phyloP scores from a whole-genome alignment of 768 basidiomycete species.

The Lepiota venenata region DNA sequence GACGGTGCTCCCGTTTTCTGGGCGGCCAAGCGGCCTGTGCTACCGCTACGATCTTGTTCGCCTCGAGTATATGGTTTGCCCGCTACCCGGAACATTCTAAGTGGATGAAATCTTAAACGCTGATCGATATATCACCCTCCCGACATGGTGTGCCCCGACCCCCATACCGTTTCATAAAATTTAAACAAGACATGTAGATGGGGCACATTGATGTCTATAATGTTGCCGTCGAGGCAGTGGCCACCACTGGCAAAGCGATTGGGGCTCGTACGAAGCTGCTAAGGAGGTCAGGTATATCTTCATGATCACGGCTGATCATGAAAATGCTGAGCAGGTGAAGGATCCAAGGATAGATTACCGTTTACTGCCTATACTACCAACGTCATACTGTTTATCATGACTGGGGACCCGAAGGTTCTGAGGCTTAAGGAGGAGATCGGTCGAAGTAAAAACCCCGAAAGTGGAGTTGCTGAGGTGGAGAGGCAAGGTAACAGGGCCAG shows the following conservation, averaged over 20 bases:
- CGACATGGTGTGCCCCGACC: constrained; percentile 68
- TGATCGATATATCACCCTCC: too few species aligned
- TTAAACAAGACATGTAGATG: constrained; percentile 39
- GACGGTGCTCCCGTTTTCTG: too few species aligned
- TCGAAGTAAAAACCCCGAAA: constrained; percentile 42
- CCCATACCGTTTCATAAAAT: neutral
- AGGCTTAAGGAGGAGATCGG: constrained; percentile 56
- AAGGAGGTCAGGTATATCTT: constrained; percentile 84
- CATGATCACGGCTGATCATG: constrained; percentile 89
- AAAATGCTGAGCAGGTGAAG: constrained; percentile 94
- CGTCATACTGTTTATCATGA: constrained; percentile 87
- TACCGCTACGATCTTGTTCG: too few species aligned
- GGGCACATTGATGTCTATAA: constrained; percentile 93
- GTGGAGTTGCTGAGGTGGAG: constrained; percentile 46
- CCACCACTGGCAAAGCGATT: constrained; percentile 84
- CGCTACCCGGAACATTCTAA: too few species aligned
- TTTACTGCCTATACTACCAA: constrained; percentile 94
- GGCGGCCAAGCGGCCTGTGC: too few species aligned
- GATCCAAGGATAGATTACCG: constrained; percentile 79
- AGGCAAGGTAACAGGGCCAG: constrained; percentile 43
- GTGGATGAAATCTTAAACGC: too few species aligned
- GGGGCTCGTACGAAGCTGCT: constrained; percentile 83
- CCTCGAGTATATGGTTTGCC: too few species aligned
- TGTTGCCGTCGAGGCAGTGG: constrained; percentile 85
- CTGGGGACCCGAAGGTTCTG: constrained; percentile 55